Base-by-base conservation (phyloP, 768 basidiomycete species). In the Termitomyces sp. region DNA sequence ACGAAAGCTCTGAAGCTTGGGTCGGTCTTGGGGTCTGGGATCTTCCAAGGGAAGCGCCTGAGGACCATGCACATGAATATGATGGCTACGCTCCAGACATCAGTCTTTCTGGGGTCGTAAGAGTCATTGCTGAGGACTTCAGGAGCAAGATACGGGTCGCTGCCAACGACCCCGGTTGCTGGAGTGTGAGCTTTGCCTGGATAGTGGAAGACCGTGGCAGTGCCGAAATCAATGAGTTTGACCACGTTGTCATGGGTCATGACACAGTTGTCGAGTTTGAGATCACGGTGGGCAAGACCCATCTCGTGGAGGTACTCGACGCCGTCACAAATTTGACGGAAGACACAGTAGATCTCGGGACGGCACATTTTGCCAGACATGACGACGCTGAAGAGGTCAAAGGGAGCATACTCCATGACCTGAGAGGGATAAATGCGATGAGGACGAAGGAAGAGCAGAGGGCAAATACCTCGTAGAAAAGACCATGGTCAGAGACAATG, bases 361-460 rank as follows among this genome's bases (percentile, higher is more conserved):
- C 97, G 90, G 62, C 89, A 86, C 97, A 99, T 99, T 78, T 94
- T 97, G 65, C 94, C 92, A 16, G 96, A 95, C 97, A 99, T 99
- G 82, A 99, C 97, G 70, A 98, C 96, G 62, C 91, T 93, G 79
- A 99, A 99, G 59, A 99, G 88, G 77, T 99, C 97, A 71, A 88
- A 97, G 18, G 97, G 97, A 3, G 97, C 97, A 69, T 97, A 98
- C 75, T 98, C 96, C 97, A 99, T 99, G 78, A 98, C 91, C 96
- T 98, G 71, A 3, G 46, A 42, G 68, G 65, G 40, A 49, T n/a
- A 20, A 32, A 63, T 40, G 53, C 58, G 63, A 49, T 55, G 55
- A 38, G 42, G 57, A 42, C 57, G 55, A 61, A 46, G 39, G 58
- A 59, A 36, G 57, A 1, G 9, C 0, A 8, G 55, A 65, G 55